Conservation (phyloP, 164 flowering plant species). For the Macadamia integrifolia region DNA sequence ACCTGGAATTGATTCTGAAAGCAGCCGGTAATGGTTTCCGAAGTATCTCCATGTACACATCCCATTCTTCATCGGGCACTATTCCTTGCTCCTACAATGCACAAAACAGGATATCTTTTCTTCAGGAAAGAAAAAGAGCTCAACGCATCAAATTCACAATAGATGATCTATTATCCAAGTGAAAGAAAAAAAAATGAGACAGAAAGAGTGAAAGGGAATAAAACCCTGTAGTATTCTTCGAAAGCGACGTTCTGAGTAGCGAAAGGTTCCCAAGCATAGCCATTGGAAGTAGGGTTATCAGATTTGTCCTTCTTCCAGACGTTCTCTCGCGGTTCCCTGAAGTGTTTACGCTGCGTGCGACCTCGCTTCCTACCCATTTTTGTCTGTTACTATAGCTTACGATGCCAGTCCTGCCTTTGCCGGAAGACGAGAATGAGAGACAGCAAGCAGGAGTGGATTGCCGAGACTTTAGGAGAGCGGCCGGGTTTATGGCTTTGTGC, state of each 20-base stretch:
- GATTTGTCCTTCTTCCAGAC: conserved; percentile 66
- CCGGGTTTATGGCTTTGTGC: neutral
- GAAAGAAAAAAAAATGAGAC: neutral
- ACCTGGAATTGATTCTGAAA: conserved; percentile 90
- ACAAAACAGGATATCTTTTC: too few species aligned
- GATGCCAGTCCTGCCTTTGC: neutral
- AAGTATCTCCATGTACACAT: conserved; percentile 46
- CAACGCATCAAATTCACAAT: neutral
- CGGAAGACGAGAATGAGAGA: neutral
- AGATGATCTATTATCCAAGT: neutral
- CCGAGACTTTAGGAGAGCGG: neutral
- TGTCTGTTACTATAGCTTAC: neutral
- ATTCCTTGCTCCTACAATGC: conserved; percentile 70
- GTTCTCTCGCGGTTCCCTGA: conserved; percentile 64
- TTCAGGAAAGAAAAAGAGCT: neutral
- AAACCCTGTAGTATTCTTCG: conserved; percentile 83
- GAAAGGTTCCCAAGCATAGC: conserved; percentile 61
- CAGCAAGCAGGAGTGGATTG: neutral
- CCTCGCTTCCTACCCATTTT: conserved; percentile 26
- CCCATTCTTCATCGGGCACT: conserved; percentile 83
- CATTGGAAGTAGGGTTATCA: conserved; percentile 18
- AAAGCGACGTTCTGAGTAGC: conserved; percentile 66
- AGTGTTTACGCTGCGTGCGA: conserved; percentile 79
- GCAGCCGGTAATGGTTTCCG: conserved; percentile 87
- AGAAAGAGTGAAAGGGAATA: neutral